These are phyloP conservation scores for Porphyrellus cyaneotinctus DNA, from an alignment of 768 basidiomycete genomes.

Conservation along the genomic window DNA sequence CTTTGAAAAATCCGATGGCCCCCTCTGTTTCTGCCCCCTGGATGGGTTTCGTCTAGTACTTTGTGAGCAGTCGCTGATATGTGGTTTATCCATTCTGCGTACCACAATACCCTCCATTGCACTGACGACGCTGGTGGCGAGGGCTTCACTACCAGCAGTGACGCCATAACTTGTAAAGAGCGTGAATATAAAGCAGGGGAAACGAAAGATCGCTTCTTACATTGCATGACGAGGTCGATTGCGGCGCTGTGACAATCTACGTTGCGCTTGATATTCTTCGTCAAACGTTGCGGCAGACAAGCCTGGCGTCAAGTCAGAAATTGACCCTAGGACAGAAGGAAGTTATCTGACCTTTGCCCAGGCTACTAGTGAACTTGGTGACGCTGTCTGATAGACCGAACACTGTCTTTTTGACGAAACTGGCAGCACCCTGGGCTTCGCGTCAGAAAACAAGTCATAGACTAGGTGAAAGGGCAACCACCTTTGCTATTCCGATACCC, in stretches of 20 bases:
- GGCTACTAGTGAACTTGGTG: slow-evolving; percentile 96
- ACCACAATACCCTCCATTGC: slow-evolving; percentile 95
- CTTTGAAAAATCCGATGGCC: slow-evolving; percentile 95
- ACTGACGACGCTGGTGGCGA: slow-evolving; percentile 91
- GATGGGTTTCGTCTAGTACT: slow-evolving; percentile 82
- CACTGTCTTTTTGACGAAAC: slow-evolving; percentile 98
- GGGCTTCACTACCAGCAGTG: slow-evolving; percentile 87
- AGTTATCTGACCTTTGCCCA: slow-evolving; percentile 75
- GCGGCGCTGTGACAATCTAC: slow-evolving; percentile 83
- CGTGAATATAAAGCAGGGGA: neutral
- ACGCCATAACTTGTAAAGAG: slow-evolving; percentile 75
- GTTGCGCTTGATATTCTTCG: slow-evolving; percentile 87
- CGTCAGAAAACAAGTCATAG: slow-evolving; percentile 10
- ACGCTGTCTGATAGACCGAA: slow-evolving; percentile 95
- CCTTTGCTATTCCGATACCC: slow-evolving; percentile 93
- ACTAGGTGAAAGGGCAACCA: slow-evolving; percentile 24
- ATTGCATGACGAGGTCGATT: slow-evolving; percentile 97
- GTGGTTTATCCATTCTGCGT: slow-evolving; percentile 21
- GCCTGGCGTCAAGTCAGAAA: slow-evolving; percentile 43
- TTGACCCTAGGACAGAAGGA: neutral
- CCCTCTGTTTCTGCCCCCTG: slow-evolving; percentile 96
- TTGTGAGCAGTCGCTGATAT: slow-evolving; percentile 1
- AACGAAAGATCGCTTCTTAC: slow-evolving; percentile 37
- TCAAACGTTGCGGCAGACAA: slow-evolving; percentile 96
- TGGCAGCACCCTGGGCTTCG: slow-evolving; percentile 79